Conservation (phyloP, 2,329 filamentous ascomycete genomes). For the Ophiostoma perfectum region DNA sequence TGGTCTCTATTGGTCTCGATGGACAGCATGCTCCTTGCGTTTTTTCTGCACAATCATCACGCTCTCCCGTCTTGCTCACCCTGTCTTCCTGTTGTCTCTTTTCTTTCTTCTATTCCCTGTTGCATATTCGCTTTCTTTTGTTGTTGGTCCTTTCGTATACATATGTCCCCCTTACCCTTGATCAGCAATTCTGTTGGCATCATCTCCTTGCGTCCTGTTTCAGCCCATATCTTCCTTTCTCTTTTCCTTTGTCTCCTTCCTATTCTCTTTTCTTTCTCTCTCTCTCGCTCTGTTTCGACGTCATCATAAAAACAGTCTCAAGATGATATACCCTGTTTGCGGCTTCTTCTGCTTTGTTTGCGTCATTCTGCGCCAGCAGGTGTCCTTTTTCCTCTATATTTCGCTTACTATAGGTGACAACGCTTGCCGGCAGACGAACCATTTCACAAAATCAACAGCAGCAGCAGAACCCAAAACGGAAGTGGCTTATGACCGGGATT, state of each 20-base stretch:
- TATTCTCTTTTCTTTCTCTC: background rate
- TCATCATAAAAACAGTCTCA: background rate
- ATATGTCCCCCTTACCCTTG: no score
- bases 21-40: background rate
- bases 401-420: background rate
- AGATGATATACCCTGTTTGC: background rate
- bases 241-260: background rate
- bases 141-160: no score
- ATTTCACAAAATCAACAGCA: background rate
- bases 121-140: background rate
- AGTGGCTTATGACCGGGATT: background rate
- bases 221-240: no score
- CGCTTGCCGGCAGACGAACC: background rate
- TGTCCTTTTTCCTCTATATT: background rate
- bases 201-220: no score
- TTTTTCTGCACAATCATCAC: background rate
- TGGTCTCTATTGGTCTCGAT: background rate
- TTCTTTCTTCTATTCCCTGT: background rate
- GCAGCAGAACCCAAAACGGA: background rate
- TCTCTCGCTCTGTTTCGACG: background rate
- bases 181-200: no score
- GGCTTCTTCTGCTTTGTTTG: background rate
- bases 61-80: background rate
- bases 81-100: background rate
- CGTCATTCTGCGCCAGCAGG: conserved; percentile 2